These are phyloP conservation scores for Phytophthora pini DNA, from an alignment of 352 stramenopile genomes.

Conservation along the genomic window DNA sequence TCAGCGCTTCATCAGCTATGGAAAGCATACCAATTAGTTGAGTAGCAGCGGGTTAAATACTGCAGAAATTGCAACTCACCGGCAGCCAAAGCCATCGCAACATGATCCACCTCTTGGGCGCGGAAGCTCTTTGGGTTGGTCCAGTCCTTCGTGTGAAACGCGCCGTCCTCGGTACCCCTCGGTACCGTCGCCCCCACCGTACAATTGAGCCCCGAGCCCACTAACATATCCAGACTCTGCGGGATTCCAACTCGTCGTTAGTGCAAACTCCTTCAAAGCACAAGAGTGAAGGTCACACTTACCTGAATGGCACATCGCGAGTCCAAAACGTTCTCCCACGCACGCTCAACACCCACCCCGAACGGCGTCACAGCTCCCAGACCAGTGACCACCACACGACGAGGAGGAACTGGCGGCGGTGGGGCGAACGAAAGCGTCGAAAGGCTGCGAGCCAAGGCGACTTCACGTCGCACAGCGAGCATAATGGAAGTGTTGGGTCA, in stretches of 20 bases:
- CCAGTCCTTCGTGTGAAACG: constrained; percentile 65
- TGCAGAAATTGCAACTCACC: constrained; percentile 29
- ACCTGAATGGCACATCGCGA: constrained; percentile 77
- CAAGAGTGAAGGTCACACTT: neutral
- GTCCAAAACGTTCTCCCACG: constrained; percentile 79
- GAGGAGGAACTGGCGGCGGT: constrained; percentile 53
- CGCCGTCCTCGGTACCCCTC: constrained; percentile 45
- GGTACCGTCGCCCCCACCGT: constrained; percentile 75
- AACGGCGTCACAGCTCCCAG: constrained; percentile 90
- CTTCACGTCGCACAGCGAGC: constrained; percentile 16
- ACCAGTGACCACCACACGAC: constrained; percentile 92
- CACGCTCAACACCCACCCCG: constrained; percentile 75
- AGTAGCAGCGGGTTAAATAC: neutral
- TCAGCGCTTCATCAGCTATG: constrained; percentile 73
- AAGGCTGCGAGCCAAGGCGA: constrained; percentile 33
- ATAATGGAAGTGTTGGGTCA: neutral
- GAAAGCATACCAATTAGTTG: neutral
- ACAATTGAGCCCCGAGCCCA: constrained; percentile 60
- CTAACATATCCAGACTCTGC: constrained; percentile 55
- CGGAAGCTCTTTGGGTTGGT: constrained; percentile 68
- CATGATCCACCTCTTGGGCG: constrained; percentile 80
- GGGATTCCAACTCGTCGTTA: constrained; percentile 11
- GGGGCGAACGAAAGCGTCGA: constrained; percentile 69
- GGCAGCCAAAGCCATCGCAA: constrained; percentile 78
- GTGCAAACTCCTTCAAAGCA: neutral